Evolutionary conservation across 2,329 filamentous ascomycete species (phyloP), one percentile per base, ranked within the genome.

Genomic region (Aspergillus sp.): DNA sequence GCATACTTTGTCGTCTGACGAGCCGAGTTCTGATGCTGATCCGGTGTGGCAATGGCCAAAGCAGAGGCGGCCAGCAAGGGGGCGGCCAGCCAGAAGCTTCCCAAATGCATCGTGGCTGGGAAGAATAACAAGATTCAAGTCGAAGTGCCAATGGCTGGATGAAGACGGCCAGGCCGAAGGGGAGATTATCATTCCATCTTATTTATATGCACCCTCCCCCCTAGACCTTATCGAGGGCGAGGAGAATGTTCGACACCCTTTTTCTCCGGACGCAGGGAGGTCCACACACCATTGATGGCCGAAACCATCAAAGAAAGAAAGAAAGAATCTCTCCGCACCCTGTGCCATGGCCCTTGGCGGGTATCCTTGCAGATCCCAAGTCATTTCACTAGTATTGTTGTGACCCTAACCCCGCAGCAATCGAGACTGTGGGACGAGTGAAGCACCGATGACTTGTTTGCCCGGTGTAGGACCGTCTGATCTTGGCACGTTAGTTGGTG

Each of bases 1-100:
- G 67, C 53, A 68, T 81, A 74, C 2, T 58, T 67, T 9, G 52
- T 50, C 2, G 45, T 41, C n/a, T 49, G 43, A 5, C 51, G 35
- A 20, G 30, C 32, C 13, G 38, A 4, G 16, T 50, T 43, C 24
- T n/a, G 50, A 33, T 46, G 20, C 16, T 16, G 5, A 24, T 11
- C 33, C 26, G 49, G 24, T 9, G 45, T 47, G 33, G 54, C 45
- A 8, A 38, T 14, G 11, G 53, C 36, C 17, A 51, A 32, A 16
- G 47, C 49, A 14, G 45, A 22, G 16, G 40, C 8, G 17, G 45
- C 54, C 54, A 54, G 48, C 30, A 51, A 48, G 47, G 48, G 47
- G 36, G 47, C 3, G 22, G 51, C 20, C 42, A 24, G 35, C 13
- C 17, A 44, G 10, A 10, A 20, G 14, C 35, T n/a, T 30, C 19